Percentiles rank a stretch among this genome's conserved stretches.
Conservation (phyloP, 495 filamentous ascomycete genomes). For the Penicillium ucsense region DNA sequence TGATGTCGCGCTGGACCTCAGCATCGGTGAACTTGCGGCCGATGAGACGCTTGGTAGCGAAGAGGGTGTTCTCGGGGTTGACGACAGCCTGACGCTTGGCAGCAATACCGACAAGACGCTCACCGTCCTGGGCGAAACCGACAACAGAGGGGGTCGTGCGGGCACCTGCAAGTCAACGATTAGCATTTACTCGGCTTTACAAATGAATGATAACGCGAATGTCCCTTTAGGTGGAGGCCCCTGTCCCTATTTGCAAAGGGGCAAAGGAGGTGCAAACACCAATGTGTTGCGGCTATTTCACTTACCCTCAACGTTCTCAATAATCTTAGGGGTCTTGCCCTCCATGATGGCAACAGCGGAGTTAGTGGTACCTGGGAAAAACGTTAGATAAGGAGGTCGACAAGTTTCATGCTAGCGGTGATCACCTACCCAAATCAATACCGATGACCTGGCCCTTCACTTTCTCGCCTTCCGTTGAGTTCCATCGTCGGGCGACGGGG, state of each 20-base stretch:
- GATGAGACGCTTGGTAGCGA: conserved; percentile 99
- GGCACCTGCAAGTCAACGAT: conserved; percentile 48
- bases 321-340: conserved; percentile 88
- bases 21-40: conserved; percentile 94
- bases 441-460: conserved; percentile 95
- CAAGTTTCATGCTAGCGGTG: background rate
- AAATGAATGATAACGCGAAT: no score
- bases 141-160: conserved; percentile 96
- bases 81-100: conserved; percentile 99
- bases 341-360: conserved; percentile 97
- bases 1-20: conserved; percentile 96
- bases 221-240: no score
- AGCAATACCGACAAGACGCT: conserved; percentile 94
- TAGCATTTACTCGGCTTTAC: no score
- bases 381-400: conserved; percentile 9
- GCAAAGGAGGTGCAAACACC: conserved; percentile 4
- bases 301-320: conserved; percentile 92
- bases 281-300: conserved; percentile 7
- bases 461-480: conserved; percentile 72
- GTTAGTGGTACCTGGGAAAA: conserved; percentile 76
- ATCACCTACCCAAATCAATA: conserved; percentile 87
- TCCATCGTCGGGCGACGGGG: conserved; percentile 61
- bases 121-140: conserved; percentile 92
- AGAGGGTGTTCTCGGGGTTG: conserved; percentile 98
- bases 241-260: background rate